A percentile compares a stretch with the other conserved stretches of the same genome.
These are phyloP conservation scores for Colletotrichum simmondsii DNA, from an alignment of 2,329 filamentous ascomycete species.

Conservation along the genomic window DNA sequence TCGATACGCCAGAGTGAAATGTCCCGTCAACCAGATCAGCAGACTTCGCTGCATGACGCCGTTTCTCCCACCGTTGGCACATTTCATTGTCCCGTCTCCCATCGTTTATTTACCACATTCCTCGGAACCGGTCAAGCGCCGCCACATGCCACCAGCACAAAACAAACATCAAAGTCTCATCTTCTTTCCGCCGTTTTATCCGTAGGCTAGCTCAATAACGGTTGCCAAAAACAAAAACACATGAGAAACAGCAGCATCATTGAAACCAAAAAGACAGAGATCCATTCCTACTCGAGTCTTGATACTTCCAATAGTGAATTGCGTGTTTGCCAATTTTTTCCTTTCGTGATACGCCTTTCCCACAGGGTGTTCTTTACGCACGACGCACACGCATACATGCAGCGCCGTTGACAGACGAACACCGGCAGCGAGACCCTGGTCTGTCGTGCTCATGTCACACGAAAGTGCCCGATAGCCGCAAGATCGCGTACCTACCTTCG, in stretches of 20 bases:
- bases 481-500: conserved; percentile 8
- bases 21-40: neutral
- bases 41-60: neutral
- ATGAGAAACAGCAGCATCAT: no score
- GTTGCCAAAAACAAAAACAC: neutral
- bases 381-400: no score
- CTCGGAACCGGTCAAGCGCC: neutral
- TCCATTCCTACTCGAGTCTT: neutral
- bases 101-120: neutral
- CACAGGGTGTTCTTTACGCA: no score
- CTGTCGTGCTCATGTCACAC: neutral
- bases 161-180: neutral
- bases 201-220: neutral
- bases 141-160: neutral
- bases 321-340: neutral
- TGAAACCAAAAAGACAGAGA: neutral
- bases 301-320: neutral
- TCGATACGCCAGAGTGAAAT: neutral
- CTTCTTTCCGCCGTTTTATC: neutral
- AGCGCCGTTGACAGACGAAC: no score
- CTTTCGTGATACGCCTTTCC: no score
- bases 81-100: neutral
- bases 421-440: no score
- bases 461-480: conserved; percentile 1
- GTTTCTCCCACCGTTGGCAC: neutral